Base-by-base conservation (phyloP, 1,284 basidiomycete genomes). In the Laetiporus sulphureus region DNA sequence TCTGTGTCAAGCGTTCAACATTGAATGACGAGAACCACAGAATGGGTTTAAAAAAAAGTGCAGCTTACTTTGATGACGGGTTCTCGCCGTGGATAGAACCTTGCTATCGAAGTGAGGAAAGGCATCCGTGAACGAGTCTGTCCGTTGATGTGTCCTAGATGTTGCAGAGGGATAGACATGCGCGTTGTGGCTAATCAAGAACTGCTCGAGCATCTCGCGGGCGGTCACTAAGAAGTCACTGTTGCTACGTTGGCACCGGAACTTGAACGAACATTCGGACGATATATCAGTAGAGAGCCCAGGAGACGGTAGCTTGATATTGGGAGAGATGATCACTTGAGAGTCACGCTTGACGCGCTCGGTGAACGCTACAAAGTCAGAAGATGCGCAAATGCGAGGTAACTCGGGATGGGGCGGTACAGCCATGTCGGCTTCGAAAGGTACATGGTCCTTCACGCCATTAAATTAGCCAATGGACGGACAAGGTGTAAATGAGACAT, bases 71-170 rank as follows among this genome's bases (percentile, higher is more conserved):
- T 60, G 59, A 75, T 83, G 80, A 54, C 83, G 80, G 35, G 79
- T 77, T 50, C 75, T 72, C 24, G 83, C 78, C 16, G 86, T 83
- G 1, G 89, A 83, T 30, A 95, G 71, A 2, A 97, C 80, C 65
- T 95, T 96, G 66, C 89, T 93, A 60, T 96, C 91, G 64, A 98
- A 98, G 63, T 96, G 93, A 24, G 92, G 89, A 72, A 97, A 94
- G 1, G 93, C 89, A 56, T 95, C 91, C 19, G 92, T 86, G 57
- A 95, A 95, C 4, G 91, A 92, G 60, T 97, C 94, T 21, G 85
- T 85, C 34, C 91, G 75, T 63, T 86, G 86, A 59, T 88, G 84
- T 2, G 75, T 77, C 52, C 79, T 77, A 27, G 76, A 74, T 13
- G 80, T 83, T 12, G 79, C 76, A n/a, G 82, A 79, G 18, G 82